phyloP scores from a whole-genome alignment of 768 basidiomycete species.

The Naematelia aurantialba region DNA sequence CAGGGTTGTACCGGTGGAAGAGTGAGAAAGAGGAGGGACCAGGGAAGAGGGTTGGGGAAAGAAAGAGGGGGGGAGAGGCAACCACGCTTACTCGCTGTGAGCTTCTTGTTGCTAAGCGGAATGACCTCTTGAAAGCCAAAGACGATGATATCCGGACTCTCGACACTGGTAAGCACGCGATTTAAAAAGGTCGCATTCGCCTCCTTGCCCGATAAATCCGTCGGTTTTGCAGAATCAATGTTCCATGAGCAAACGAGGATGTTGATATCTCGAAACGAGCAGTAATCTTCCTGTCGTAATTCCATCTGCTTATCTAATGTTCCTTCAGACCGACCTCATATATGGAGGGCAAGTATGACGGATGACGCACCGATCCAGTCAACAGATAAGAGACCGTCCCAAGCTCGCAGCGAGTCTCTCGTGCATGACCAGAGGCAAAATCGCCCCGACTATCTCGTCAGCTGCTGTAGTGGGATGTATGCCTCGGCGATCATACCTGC shows the following conservation, averaged over 20 bases:
- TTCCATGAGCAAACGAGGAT: constrained; percentile 89
- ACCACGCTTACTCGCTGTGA: constrained; percentile 63
- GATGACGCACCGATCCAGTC: constrained; percentile 79
- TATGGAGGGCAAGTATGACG: neutral
- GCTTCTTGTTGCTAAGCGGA: constrained; percentile 85
- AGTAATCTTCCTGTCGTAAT: constrained; percentile 71
- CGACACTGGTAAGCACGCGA: constrained; percentile 68
- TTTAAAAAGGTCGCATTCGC: constrained; percentile 78
- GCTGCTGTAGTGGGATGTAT: neutral
- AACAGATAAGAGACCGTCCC: constrained; percentile 81
- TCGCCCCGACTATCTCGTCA: constrained; percentile 46
- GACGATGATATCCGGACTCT: constrained; percentile 77
- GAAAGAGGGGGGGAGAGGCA: neutral
- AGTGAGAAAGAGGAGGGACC: too few species aligned
- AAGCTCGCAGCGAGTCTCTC: constrained; percentile 70
- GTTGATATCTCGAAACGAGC: constrained; percentile 70
- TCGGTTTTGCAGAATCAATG: constrained; percentile 80
- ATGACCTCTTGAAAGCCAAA: constrained; percentile 97
- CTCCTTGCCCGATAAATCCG: constrained; percentile 61
- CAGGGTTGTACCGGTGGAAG: too few species aligned
- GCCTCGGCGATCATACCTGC: constrained; percentile 54
- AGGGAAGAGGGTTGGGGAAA: neutral
- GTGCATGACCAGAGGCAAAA: constrained; percentile 71
- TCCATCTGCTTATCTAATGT: constrained; percentile 67
- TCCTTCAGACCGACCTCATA: neutral